phyloP scores from a whole-genome alignment of 352 stramenopile species.

The Phytophthora foliorum region DNA sequence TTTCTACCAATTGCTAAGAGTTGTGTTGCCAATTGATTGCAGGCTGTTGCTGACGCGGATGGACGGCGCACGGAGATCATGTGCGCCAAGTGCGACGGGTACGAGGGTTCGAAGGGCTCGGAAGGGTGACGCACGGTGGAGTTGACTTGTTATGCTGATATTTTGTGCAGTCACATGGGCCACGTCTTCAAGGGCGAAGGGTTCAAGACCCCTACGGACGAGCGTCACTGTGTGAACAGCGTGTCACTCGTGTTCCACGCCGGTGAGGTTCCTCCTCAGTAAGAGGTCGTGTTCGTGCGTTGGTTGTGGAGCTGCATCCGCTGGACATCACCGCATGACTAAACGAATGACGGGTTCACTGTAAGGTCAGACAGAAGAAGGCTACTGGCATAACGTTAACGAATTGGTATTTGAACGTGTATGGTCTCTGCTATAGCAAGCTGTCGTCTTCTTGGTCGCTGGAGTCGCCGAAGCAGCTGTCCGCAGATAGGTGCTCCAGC shows the following conservation, averaged over 20 bases:
- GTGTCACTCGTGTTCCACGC: slow-evolving; percentile 89
- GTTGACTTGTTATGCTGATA: slow-evolving; percentile 12
- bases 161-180: slow-evolving; percentile 81
- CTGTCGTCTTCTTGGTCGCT: slow-evolving; percentile 64
- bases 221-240: slow-evolving; percentile 93
- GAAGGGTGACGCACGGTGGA: slow-evolving; percentile 6
- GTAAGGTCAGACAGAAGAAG: slow-evolving; percentile 18
- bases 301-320: slow-evolving; percentile 1
- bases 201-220: slow-evolving; percentile 88
- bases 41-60: slow-evolving; percentile 77
- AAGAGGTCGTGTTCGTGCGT: slow-evolving; percentile 10
- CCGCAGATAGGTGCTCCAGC: slow-evolving; percentile 56
- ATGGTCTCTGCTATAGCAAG: slow-evolving; percentile 50
- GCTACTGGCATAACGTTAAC: slow-evolving; percentile 14
- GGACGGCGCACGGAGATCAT: slow-evolving; percentile 89
- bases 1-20: neutral
- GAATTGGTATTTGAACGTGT: slow-evolving; percentile 28
- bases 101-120: slow-evolving; percentile 11
- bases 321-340: slow-evolving; percentile 9
- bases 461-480: slow-evolving; percentile 56
- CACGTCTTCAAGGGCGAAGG: slow-evolving; percentile 93
- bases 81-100: slow-evolving; percentile 90
- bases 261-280: slow-evolving; percentile 61
- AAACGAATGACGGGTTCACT: slow-evolving; percentile 8
- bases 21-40: neutral